phyloP scores from a whole-genome alignment of 2,329 filamentous ascomycete genomes.

The Penicillium sp. region DNA sequence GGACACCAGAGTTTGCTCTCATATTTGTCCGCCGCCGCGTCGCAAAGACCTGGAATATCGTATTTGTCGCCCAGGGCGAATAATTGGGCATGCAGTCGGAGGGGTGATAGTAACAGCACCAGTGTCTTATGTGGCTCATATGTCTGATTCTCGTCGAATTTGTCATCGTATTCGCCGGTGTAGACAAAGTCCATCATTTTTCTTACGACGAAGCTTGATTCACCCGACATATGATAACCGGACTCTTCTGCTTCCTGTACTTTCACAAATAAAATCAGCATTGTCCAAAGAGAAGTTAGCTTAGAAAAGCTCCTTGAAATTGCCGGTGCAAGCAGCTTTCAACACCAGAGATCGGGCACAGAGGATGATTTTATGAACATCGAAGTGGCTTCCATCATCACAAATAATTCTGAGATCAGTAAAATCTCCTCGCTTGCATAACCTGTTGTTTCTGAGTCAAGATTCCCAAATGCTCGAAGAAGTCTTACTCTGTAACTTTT shows the following conservation, averaged over 20 bases:
- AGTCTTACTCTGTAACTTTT: no score
- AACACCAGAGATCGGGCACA: no score
- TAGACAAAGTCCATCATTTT: slow-evolving; percentile 2
- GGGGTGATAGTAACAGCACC: background rate
- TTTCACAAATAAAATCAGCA: no score
- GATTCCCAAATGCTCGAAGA: no score
- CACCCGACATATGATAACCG: background rate
- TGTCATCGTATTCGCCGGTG: background rate
- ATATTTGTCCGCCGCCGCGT: background rate
- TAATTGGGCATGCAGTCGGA: slow-evolving; percentile 1
- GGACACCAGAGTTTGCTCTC: background rate
- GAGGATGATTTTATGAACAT: no score
- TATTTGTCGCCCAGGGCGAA: slow-evolving; percentile 1
- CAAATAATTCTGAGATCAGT: no score
- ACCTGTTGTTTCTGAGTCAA: no score
- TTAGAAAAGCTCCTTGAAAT: no score
- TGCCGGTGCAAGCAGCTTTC: no score
- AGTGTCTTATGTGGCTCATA: background rate
- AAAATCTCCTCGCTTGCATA: no score
- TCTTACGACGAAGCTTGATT: background rate
- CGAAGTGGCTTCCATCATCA: no score
- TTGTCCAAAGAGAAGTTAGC: no score
- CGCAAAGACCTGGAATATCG: slow-evolving; percentile 3
- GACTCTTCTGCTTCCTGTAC: background rate
- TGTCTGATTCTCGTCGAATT: background rate